A percentile compares a stretch with the other conserved stretches of the same genome.
Evolutionary conservation across 139 green algal species (phyloP).

Genomic region (Chlamydomonas applanata): DNA sequence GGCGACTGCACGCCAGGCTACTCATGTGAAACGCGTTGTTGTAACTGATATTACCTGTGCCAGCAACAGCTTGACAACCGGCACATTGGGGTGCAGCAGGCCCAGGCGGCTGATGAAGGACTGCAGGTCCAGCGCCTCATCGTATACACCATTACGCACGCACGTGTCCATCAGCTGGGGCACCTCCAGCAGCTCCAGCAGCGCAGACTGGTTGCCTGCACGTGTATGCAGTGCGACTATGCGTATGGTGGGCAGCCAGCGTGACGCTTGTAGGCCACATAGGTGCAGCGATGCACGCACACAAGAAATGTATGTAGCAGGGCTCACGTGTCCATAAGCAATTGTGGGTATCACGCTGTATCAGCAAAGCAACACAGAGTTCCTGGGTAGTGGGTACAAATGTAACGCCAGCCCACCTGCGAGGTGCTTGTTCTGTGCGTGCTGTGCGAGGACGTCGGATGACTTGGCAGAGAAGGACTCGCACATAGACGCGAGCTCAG

Average conservation of each 20-base stretch:
- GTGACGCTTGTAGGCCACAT: no score
- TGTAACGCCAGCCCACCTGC: conserved; percentile 36
- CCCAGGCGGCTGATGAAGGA: conserved; percentile 53
- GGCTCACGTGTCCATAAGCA: no score
- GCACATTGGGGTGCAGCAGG: conserved; percentile 69
- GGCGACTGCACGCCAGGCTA: no score
- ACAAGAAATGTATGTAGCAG: no score
- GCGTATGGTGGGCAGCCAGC: not conserved
- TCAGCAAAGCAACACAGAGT: no score
- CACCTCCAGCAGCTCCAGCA: conserved; percentile 94
- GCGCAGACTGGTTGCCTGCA: conserved; percentile 61
- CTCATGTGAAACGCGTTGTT: not conserved
- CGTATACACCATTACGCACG: conserved; percentile 90
- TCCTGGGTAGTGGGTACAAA: no score
- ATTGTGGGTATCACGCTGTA: no score
- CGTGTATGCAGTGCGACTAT: not conserved
- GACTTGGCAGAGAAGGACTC: conserved; percentile 62
- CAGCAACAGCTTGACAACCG: conserved; percentile 71
- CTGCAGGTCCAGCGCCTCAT: conserved; percentile 96
- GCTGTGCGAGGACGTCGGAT: conserved; percentile 40
- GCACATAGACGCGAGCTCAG: conserved; percentile 56
- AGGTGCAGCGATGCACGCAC: no score
- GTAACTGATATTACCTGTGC: conserved; percentile 43
- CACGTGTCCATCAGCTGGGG: conserved; percentile 96
- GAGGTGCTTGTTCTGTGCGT: conserved; percentile 70